Conservation (phyloP, 192 early-diverging fungal species). For the Podila clonocystis region DNA sequence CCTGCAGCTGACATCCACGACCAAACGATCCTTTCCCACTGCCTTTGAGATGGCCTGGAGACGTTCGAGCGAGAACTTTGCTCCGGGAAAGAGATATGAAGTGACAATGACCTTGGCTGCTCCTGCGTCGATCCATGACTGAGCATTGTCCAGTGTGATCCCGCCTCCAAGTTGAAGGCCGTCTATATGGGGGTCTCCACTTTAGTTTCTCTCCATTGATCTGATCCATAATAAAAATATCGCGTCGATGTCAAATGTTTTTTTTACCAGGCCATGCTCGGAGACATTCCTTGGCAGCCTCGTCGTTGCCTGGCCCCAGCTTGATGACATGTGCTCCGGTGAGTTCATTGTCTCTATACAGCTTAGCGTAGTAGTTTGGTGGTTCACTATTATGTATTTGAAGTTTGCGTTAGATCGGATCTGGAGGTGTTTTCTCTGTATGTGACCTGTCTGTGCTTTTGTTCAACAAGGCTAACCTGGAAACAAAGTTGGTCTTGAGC, state of each 20-base stretch:
- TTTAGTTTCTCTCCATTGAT: not conserved
- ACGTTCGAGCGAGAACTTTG: slow-evolving; percentile 73
- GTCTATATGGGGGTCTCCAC: slow-evolving; percentile 5
- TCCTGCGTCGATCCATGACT: slow-evolving; percentile 85
- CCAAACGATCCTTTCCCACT: slow-evolving; percentile 77
- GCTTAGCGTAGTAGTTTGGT: slow-evolving; percentile 81
- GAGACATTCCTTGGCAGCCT: slow-evolving; percentile 86
- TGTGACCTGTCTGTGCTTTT: not conserved
- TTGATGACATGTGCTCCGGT: slow-evolving; percentile 95
- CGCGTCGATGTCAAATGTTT: not conserved
- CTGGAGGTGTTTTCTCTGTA: not conserved
- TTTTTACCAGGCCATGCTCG: slow-evolving; percentile 78
- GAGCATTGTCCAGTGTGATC: slow-evolving; percentile 87
- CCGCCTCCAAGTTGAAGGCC: slow-evolving; percentile 96
- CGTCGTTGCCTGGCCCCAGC: slow-evolving; percentile 88
- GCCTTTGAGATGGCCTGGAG: slow-evolving; percentile 60
- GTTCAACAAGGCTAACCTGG: slow-evolving; percentile 53
- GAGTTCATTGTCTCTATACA: slow-evolving; percentile 80
- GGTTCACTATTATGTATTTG: slow-evolving; percentile 62
- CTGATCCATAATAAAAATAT: not conserved
- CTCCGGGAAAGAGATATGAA: slow-evolving; percentile 91
- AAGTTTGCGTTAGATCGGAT: too few relatives aligned
- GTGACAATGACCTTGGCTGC: slow-evolving; percentile 97
- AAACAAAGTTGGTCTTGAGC: slow-evolving; percentile 94
- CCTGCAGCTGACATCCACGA: slow-evolving; percentile 90